A percentile compares a stretch with the other conserved stretches of the same genome.
Evolutionary conservation across 1,284 basidiomycete genomes (phyloP).

Genomic region (Bondarzewia mesenterica): DNA sequence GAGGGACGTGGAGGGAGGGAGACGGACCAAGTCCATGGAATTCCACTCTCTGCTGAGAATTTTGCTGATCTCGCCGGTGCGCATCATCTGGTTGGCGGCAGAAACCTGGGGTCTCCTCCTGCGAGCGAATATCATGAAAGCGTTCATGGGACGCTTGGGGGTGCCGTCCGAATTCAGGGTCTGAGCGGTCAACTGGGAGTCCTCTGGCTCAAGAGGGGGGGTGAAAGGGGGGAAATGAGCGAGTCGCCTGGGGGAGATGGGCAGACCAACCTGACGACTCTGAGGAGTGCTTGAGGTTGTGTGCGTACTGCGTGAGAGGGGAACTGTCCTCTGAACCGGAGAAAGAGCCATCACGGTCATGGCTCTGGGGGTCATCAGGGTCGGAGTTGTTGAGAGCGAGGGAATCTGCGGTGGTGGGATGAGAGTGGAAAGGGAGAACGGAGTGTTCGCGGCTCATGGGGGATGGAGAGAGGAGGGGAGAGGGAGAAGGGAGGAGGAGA

Average conservation of each 20-base stretch:
- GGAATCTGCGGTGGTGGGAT: slow-evolving; percentile 8
- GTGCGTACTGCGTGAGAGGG: slow-evolving; percentile 2
- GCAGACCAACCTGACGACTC: slow-evolving; percentile 6
- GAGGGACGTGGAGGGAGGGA: slow-evolving; percentile 8
- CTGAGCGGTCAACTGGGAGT: slow-evolving; percentile 58
- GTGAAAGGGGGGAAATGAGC: background rate
- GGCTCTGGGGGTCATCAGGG: slow-evolving; percentile 5
- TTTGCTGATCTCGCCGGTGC: slow-evolving; percentile 80
- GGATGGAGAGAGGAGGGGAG: slow-evolving; percentile 1
- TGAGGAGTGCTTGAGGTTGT: slow-evolving; percentile 4
- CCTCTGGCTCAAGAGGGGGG: slow-evolving; percentile 31
- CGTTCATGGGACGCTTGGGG: slow-evolving; percentile 82
- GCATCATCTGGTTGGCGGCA: slow-evolving; percentile 75
- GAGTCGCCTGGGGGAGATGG: background rate
- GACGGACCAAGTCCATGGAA: slow-evolving; percentile 56
- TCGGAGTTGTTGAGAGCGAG: background rate
- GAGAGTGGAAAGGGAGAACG: slow-evolving; percentile 7
- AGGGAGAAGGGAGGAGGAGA: slow-evolving; percentile 2
- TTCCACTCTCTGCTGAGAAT: slow-evolving; percentile 77
- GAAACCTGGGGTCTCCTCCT: slow-evolving; percentile 72
- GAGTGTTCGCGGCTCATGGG: slow-evolving; percentile 12
- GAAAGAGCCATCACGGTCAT: slow-evolving; percentile 8
- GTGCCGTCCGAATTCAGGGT: slow-evolving; percentile 77
- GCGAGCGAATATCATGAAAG: slow-evolving; percentile 86
- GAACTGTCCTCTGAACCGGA: slow-evolving; percentile 11